These are phyloP conservation scores for Ganoderma lucidum DNA, from an alignment of 1,284 basidiomycete genomes.

Conservation along the genomic window DNA sequence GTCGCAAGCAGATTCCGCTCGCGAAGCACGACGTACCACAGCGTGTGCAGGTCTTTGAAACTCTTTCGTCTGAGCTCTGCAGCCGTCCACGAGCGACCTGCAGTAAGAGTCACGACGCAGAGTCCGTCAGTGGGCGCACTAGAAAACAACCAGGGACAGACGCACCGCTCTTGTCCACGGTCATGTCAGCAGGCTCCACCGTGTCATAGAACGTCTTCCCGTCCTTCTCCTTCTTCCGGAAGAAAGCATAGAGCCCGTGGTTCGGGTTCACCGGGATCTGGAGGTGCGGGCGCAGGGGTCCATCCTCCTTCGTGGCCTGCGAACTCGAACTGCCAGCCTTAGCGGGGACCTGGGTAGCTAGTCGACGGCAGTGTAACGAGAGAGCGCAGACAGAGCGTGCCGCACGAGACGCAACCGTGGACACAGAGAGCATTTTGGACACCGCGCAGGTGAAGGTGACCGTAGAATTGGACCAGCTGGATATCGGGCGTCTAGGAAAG, in stretches of 20 bases:
- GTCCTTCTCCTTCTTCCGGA: constrained; percentile 60
- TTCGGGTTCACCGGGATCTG: constrained; percentile 54
- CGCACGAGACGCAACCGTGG: constrained; percentile 15
- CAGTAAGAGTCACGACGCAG: constrained; percentile 5
- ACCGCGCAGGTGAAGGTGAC: neutral
- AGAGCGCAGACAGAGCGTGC: constrained; percentile 21
- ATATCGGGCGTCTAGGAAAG: constrained; percentile 2
- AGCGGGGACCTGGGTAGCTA: constrained; percentile 27
- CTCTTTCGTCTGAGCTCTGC: constrained; percentile 88
- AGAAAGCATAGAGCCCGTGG: constrained; percentile 82
- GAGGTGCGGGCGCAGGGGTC: constrained; percentile 51
- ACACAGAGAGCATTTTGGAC: constrained; percentile 22
- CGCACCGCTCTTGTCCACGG: constrained; percentile 47
- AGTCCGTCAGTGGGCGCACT: constrained; percentile 37
- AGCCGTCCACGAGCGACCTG: constrained; percentile 85
- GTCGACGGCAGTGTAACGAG: constrained; percentile 17
- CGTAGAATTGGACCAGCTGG: constrained; percentile 5
- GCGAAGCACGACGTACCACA: constrained; percentile 91
- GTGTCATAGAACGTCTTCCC: constrained; percentile 47
- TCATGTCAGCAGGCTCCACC: constrained; percentile 56
- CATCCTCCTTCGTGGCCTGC: constrained; percentile 26
- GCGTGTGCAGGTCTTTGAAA: constrained; percentile 90
- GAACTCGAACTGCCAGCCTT: constrained; percentile 15
- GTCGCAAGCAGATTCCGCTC: constrained; percentile 91
- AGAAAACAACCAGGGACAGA: constrained; percentile 8